Base-by-base conservation (phyloP, 2,329 filamentous ascomycete species). In the Talaromyces albobiverticillius region DNA sequence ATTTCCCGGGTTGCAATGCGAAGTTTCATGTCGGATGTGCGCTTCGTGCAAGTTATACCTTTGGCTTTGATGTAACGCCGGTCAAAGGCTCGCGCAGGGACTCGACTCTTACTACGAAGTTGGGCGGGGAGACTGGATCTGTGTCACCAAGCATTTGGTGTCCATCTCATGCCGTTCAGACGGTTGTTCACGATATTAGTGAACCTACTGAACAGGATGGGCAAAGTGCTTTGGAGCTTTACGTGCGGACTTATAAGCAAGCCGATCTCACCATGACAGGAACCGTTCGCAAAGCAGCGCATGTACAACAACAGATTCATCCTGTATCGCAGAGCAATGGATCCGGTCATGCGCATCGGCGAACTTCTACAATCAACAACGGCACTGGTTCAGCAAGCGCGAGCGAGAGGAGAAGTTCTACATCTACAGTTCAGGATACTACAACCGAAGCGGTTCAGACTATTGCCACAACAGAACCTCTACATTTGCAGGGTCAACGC, bases 111-210 rank as follows among this genome's bases (percentile, higher is more conserved):
- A 89, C 89, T 43, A 88, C 96, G 38, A 90, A 84, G 41, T 80
- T 97, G 32, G 89, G 89, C 41, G 84, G 84, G 14, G 92, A 96
- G 66, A 86, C 80, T 29, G 94, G 94, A 13, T 82, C 81, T n/a
- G 88, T 95, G 79, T 84, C 85, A n/a, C 88, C 94, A 1, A 85
- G 82, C 6, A 81, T 97, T 7, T 96, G 90, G 88, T 99, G 94
- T 77, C 91, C 92, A 67, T 88, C 94, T 51, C 94, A 99, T 69
- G 73, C 80, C n/a, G 78, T 84, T 41, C 90, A 91, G 70, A 84
- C 83, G 1, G 79, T 83, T 36, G 78, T 95, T 7, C 89, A 97
- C 71, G 82, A 79, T 10, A 90, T 96, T 77, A 82, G 89, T 58
- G 91, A 96, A 60, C 69, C 82, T 20, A 85, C 88, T 10, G 84